Evolutionary conservation across 257 asterid genomes (phyloP).

Genomic region (Gardenia jasminoides): DNA sequence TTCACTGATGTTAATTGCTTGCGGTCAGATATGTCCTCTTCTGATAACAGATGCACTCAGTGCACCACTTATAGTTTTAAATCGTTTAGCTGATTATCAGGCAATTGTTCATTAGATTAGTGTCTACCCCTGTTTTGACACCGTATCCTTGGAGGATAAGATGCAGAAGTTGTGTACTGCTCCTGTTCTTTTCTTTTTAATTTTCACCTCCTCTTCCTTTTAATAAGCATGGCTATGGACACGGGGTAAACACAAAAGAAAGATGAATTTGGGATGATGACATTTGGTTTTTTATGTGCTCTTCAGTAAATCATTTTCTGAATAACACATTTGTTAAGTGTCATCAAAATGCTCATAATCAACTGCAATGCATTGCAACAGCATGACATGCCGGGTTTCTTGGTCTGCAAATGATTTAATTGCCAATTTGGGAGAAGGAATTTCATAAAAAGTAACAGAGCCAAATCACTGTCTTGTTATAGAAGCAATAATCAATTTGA

Average conservation of each 20-base stretch:
- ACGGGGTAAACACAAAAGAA: not conserved
- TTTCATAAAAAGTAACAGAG: not conserved
- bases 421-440: not conserved
- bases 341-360: not conserved
- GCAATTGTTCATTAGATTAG: not conserved
- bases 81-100: not conserved
- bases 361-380: not conserved
- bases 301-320: not conserved
- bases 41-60: not conserved
- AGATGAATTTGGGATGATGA: not conserved
- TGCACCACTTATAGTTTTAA: not conserved
- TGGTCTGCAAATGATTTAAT: slow-evolving; percentile 1
- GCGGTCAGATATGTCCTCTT: not conserved
- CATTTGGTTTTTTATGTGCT: not conserved
- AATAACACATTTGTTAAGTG: not conserved
- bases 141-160: not conserved
- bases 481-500: slow-evolving; percentile 3
- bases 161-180: not conserved
- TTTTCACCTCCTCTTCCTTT: not conserved
- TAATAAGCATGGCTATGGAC: not conserved
- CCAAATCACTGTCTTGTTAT: not conserved
- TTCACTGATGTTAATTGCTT: not conserved
- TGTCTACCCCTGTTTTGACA: not conserved
- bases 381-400: not conserved
- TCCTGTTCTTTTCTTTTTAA: not conserved